Evolutionary conservation across 2,329 filamentous ascomycete species (phyloP).

Genomic region (Fusarium gaditjirri): DNA sequence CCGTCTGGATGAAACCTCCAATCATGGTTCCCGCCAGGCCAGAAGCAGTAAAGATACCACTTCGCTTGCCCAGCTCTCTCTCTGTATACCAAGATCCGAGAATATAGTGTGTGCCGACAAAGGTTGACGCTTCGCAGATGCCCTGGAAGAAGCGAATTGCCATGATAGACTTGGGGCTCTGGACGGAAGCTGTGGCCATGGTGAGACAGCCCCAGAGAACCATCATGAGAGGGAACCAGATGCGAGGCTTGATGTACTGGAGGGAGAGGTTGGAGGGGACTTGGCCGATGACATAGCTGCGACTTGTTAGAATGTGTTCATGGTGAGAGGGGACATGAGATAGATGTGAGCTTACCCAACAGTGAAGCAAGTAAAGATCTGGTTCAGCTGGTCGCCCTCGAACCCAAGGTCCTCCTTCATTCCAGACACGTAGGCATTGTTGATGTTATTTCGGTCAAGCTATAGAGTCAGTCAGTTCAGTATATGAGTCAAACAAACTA

Average conservation of each 20-base stretch:
- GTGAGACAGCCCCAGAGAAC: slow-evolving; percentile 71
- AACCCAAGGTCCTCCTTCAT: slow-evolving; percentile 60
- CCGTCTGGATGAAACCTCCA: slow-evolving; percentile 68
- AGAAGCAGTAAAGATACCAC: slow-evolving; percentile 70
- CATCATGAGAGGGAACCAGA: slow-evolving; percentile 73
- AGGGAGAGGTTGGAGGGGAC: slow-evolving; percentile 70
- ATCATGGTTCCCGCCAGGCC: slow-evolving; percentile 65
- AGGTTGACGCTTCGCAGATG: slow-evolving; percentile 53
- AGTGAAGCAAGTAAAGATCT: slow-evolving; percentile 52
- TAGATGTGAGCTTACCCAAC: slow-evolving; percentile 46
- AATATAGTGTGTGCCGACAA: slow-evolving; percentile 56
- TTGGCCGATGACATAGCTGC: slow-evolving; percentile 63
- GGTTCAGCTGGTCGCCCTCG: slow-evolving; percentile 55
- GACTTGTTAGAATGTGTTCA: neutral
- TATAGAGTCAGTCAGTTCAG: slow-evolving; percentile 3
- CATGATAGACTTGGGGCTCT: slow-evolving; percentile 52
- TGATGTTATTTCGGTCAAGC: slow-evolving; percentile 54
- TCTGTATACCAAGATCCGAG: slow-evolving; percentile 68
- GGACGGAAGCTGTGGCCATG: slow-evolving; percentile 60
- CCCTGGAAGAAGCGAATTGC: slow-evolving; percentile 55
- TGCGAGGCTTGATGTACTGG: slow-evolving; percentile 70
- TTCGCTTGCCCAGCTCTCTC: slow-evolving; percentile 70
- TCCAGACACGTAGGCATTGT: slow-evolving; percentile 56
- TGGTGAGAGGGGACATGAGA: neutral
- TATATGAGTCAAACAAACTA: neutral